Percentiles rank a stretch among this genome's conserved stretches.
These are phyloP conservation scores for Asterochloris sp. DNA, from an alignment of 139 green algal species.

Conservation along the genomic window DNA sequence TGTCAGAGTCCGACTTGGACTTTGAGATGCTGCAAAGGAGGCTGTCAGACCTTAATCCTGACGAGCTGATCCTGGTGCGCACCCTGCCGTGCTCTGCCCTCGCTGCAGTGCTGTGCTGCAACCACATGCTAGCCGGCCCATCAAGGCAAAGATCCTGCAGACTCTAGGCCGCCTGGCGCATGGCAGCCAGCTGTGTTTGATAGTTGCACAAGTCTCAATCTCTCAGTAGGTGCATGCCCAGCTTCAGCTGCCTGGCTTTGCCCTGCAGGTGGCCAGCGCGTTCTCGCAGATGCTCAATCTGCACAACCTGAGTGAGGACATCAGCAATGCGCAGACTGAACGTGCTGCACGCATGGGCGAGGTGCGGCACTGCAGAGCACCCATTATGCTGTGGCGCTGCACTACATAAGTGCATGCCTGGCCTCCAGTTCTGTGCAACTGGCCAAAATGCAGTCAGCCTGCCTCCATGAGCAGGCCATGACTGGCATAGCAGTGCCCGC, in stretches of 20 bases:
- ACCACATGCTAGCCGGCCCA: not conserved
- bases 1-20: conserved; percentile 55
- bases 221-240: no score
- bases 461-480: no score
- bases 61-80: conserved; percentile 79
- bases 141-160: no score
- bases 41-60: conserved; percentile 64
- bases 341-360: conserved; percentile 66
- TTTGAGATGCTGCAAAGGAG: conserved; percentile 82
- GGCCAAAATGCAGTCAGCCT: no score
- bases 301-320: conserved; percentile 89
- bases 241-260: not conserved
- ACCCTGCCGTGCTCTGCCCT: not conserved
- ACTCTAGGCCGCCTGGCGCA: not conserved
- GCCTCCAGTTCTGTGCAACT: no score
- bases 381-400: no score
- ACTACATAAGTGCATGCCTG: no score
- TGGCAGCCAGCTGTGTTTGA: not conserved
- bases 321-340: conserved; percentile 67
- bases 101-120: not conserved
- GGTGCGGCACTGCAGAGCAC: conserved; percentile 23
- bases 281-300: conserved; percentile 93
- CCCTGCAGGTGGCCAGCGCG: conserved; percentile 65
- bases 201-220: not conserved
- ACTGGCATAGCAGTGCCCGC: no score